A percentile compares a stretch with the other conserved stretches of the same genome.
Conservation (phyloP, 805 yeast species). For the Wickerhamiella qilinensis region DNA sequence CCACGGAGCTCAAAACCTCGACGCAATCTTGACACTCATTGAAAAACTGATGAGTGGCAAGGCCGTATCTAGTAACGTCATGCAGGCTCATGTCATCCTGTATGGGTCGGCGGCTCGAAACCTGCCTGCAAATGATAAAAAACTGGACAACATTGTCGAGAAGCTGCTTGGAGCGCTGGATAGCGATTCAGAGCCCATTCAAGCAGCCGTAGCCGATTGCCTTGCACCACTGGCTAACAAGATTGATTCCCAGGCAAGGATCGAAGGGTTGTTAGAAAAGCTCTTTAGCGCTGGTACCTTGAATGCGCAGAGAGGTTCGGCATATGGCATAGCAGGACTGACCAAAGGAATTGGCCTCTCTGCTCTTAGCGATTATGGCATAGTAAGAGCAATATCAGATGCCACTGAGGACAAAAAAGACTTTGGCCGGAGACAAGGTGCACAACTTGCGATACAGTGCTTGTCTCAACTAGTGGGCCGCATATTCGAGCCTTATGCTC, state of each 20-base stretch:
- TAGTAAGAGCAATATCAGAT: constrained; percentile 56
- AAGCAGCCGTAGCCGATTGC: constrained; percentile 72
- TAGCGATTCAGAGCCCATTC: constrained; percentile 83
- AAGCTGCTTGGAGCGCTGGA: constrained; percentile 59
- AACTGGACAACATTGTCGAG: constrained; percentile 48
- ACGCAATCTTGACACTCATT: constrained; percentile 62
- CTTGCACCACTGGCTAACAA: constrained; percentile 49
- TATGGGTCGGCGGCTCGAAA: constrained; percentile 89
- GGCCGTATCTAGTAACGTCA: background rate
- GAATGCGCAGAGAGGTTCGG: constrained; percentile 68
- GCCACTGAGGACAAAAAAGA: constrained; percentile 82
- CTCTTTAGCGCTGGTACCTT: constrained; percentile 35
- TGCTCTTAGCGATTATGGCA: constrained; percentile 57
- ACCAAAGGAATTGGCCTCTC: constrained; percentile 80
- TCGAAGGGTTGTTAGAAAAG: constrained; percentile 42
- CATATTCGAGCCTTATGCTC: constrained; percentile 83
- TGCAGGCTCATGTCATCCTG: constrained; percentile 36
- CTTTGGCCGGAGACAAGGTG: constrained; percentile 65
- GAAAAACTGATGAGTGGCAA: constrained; percentile 28
- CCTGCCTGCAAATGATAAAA: constrained; percentile 45
- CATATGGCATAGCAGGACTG: constrained; percentile 89
- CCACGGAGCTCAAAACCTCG: constrained; percentile 56
- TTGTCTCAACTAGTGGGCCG: constrained; percentile 61
- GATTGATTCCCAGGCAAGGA: constrained; percentile 32
- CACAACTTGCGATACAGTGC: constrained; percentile 71